A percentile compares a stretch with the other conserved stretches of the same genome.
These are phyloP conservation scores for Vaccinium darrowii DNA, from an alignment of 148 eudicot species.

Conservation along the genomic window DNA sequence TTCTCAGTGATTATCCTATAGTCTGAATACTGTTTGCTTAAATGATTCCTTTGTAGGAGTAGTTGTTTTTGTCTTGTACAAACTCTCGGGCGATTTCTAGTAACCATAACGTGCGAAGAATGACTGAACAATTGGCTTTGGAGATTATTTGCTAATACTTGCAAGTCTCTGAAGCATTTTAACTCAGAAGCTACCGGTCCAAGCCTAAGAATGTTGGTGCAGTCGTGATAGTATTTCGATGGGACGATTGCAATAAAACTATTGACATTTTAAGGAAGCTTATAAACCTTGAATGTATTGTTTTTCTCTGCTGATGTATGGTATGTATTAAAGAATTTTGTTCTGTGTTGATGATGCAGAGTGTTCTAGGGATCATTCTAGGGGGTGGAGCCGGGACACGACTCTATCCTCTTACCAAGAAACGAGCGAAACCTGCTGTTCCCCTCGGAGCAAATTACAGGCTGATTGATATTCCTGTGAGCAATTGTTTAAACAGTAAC, in stretches of 20 bases:
- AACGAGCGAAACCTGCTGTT: slow-evolving; percentile 93
- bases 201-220: background rate
- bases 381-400: slow-evolving; percentile 99
- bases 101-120: background rate
- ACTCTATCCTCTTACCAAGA: slow-evolving; percentile 86
- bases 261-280: background rate
- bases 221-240: background rate
- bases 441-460: slow-evolving; percentile 89
- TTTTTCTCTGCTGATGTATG: background rate
- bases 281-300: background rate
- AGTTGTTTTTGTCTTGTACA: background rate
- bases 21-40: background rate
- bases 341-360: slow-evolving; percentile 34
- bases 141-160: background rate
- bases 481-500: slow-evolving; percentile 92
- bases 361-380: slow-evolving; percentile 91
- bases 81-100: background rate
- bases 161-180: background rate
- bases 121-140: background rate
- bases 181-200: background rate
- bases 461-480: slow-evolving; percentile 88
- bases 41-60: background rate
- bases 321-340: background rate
- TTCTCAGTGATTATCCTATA: background rate
- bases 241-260: too few relatives aligned